Base-by-base conservation (phyloP, 2,329 filamentous ascomycete genomes). In the Aaosphaeria arxii region DNA sequence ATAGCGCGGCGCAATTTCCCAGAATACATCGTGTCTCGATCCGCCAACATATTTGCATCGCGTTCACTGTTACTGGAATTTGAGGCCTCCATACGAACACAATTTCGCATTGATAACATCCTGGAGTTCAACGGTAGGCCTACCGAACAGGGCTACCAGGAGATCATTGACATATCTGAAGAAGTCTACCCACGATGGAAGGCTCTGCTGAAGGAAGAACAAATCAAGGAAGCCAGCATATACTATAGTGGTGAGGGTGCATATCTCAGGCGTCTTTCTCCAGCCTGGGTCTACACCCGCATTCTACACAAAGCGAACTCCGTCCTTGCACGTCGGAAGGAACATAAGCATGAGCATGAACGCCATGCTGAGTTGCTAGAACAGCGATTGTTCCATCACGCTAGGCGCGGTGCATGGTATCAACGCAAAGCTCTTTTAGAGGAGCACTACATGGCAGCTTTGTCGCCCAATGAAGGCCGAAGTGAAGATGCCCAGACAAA, bases 351-450 rank as follows among this genome's bases (percentile, higher is more conserved):
- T 29, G 94, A 99, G 63, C 85, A 96, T 62, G 73, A 78, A 2
- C 73, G 96, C 1, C 73, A 96, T 1, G 77, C 72, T 0, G 88
- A 94, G 61, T 79, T 99, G 4, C 81, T 99, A 0, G 73, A 74
- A 4, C 94, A 99, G 64, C 81, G 81, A 4, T 78, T 96, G 0
- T 97, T 97, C 60, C 91, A 97, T 60, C 79, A 88, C 40, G 84
- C 91, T 1, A 82, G 91, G 30, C 83, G 94, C 39, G 94, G 94
- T 0, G 83, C 85, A 1, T 99, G 94, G 94, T 97, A 97, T 66
- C 91, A 96, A 64, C 88, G 94, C 17, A 96, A 95, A 71, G 94
- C 92, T 1, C 75, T 99, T 1, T 71, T 99, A 2, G 94, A 99
- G 73, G 94, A 99, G 67, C 91, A 95, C 64, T 97, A 99, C 69